These are phyloP conservation scores for Tricholoma sp. DNA, from an alignment of 768 basidiomycete genomes.

Conservation along the genomic window DNA sequence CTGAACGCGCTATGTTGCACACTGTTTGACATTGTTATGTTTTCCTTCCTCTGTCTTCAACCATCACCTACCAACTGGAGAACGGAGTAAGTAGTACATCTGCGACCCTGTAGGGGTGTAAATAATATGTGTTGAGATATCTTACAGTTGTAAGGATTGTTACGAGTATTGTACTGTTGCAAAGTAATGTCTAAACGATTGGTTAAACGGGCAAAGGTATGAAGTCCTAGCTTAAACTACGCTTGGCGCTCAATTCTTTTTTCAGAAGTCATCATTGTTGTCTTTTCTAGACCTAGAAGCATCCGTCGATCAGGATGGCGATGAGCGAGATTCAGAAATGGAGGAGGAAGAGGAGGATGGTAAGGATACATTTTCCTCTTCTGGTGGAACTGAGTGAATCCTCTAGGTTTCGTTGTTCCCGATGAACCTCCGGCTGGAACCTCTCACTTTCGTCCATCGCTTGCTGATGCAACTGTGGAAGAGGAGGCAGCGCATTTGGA, in stretches of 20 bases:
- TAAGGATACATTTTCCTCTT: neutral
- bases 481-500: no score
- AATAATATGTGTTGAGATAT: no score
- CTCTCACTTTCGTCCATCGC: no score
- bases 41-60: neutral
- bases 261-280: neutral
- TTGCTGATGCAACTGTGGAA: no score
- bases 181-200: neutral
- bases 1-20: neutral
- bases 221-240: neutral
- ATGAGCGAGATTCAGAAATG: neutral
- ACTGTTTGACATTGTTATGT: neutral
- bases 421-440: no score
- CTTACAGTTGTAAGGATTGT: neutral
- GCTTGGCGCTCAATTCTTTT: neutral
- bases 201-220: neutral
- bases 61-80: neutral
- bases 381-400: no score
- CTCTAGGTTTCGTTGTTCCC: no score
- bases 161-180: neutral
- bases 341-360: neutral
- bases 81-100: no score
- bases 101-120: no score
- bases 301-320: neutral
- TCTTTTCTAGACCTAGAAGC: neutral